A percentile compares a stretch with the other conserved stretches of the same genome.
These are phyloP conservation scores for Trichosporon ovoides DNA, from an alignment of 1,284 basidiomycete species.

Conservation along the genomic window DNA sequence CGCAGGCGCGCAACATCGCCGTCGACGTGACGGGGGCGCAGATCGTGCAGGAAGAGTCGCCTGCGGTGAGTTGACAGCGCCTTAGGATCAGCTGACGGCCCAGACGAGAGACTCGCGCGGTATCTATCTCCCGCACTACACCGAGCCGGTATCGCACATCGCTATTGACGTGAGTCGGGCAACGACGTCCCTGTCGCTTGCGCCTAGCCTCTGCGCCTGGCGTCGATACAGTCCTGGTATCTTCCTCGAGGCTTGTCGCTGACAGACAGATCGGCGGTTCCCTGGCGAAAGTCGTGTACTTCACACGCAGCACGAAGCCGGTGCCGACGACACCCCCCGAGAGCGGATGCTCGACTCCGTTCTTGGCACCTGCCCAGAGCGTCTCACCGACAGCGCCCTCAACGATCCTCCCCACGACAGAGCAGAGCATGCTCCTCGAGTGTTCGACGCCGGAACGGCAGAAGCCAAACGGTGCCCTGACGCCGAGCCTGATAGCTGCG, in stretches of 20 bases:
- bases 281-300: slow-evolving; percentile 97
- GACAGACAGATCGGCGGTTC: slow-evolving; percentile 81
- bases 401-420: slow-evolving; percentile 29
- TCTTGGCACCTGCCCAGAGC: slow-evolving; percentile 36
- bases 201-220: not conserved
- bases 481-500: slow-evolving; percentile 56
- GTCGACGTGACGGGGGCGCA: slow-evolving; percentile 61
- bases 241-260: not conserved
- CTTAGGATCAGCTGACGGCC: not conserved
- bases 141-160: slow-evolving; percentile 93
- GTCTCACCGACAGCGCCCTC: slow-evolving; percentile 27
- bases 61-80: slow-evolving; percentile 61
- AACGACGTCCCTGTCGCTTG: not conserved
- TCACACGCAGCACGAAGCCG: slow-evolving; percentile 72
- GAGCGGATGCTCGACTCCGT: slow-evolving; percentile 38
- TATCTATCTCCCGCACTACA: slow-evolving; percentile 92
- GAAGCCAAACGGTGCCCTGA: slow-evolving; percentile 67
- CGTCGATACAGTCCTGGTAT: not conserved
- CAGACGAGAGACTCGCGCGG: slow-evolving; percentile 88
- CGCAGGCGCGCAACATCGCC: slow-evolving; percentile 45
- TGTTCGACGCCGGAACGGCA: slow-evolving; percentile 41
- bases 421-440: slow-evolving; percentile 18
- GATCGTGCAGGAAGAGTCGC: slow-evolving; percentile 83
- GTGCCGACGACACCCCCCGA: slow-evolving; percentile 39
- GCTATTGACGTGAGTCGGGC: slow-evolving; percentile 75